Percentiles rank a stretch among this genome's conserved stretches.
These are phyloP conservation scores for Clohesyomyces aquaticus DNA, from an alignment of 495 filamentous ascomycete genomes.

Conservation along the genomic window DNA sequence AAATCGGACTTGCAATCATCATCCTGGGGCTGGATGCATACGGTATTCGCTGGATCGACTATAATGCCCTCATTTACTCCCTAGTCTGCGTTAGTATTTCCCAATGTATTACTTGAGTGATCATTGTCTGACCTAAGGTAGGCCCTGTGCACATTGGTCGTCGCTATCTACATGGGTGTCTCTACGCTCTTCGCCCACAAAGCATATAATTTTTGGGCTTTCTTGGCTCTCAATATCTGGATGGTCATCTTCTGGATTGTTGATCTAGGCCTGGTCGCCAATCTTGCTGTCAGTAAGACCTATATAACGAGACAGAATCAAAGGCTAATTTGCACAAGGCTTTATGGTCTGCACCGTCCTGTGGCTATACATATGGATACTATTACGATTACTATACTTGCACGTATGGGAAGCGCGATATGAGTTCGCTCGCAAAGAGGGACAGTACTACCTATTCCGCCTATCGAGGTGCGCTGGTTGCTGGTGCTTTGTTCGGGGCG, in stretches of 20 bases:
- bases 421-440: slow-evolving; percentile 4
- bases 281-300: no score
- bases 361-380: slow-evolving; percentile 1
- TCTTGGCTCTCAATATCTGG: slow-evolving; percentile 23
- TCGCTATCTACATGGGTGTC: slow-evolving; percentile 20
- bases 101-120: not conserved
- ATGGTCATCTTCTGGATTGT: slow-evolving; percentile 40
- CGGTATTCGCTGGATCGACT: slow-evolving; percentile 31
- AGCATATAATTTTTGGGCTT: slow-evolving; percentile 28
- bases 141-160: slow-evolving; percentile 26
- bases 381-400: slow-evolving; percentile 18
- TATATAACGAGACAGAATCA: no score
- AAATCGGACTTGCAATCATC: slow-evolving; percentile 31
- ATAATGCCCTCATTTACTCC: slow-evolving; percentile 35
- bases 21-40: slow-evolving; percentile 37
- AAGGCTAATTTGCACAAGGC: no score
- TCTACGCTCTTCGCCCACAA: slow-evolving; percentile 19
- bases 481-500: slow-evolving; percentile 32
- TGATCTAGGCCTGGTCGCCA: slow-evolving; percentile 34
- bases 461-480: slow-evolving; percentile 33
- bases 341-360: slow-evolving; percentile 7
- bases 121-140: slow-evolving; percentile 2
- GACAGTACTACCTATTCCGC: slow-evolving; percentile 22
- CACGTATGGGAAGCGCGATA: slow-evolving; percentile 9
- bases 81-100: slow-evolving; percentile 34